A percentile compares a stretch with the other conserved stretches of the same genome.
phyloP scores from a whole-genome alignment of 2,329 filamentous ascomycete genomes.

The Curvularia spicifera region DNA sequence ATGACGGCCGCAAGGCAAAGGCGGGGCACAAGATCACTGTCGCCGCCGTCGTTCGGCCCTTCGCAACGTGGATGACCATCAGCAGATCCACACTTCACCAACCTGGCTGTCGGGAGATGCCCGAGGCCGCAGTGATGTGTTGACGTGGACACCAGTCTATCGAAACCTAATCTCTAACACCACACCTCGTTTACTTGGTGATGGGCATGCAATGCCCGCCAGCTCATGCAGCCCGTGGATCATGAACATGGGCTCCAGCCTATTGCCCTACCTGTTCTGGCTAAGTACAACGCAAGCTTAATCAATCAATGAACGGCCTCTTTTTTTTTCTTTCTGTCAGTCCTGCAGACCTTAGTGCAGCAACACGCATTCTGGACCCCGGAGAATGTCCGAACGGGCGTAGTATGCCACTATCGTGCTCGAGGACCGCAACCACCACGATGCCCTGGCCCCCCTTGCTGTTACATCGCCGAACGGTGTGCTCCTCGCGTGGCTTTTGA shows the following conservation, averaged over 20 bases:
- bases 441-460: background rate
- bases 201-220: slow-evolving; percentile 9
- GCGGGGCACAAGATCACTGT: slow-evolving; percentile 18
- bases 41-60: slow-evolving; percentile 12
- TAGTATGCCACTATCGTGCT: slow-evolving; percentile 5
- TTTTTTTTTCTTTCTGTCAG: slow-evolving; percentile 13
- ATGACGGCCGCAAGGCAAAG: slow-evolving; percentile 5
- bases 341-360: slow-evolving; percentile 11
- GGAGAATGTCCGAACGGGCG: slow-evolving; percentile 8
- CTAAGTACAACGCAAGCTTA: slow-evolving; percentile 18
- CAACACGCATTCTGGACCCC: slow-evolving; percentile 2
- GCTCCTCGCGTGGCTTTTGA: slow-evolving; percentile 6
- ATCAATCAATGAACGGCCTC: slow-evolving; percentile 9
- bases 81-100: slow-evolving; percentile 18
- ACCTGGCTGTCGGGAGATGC: slow-evolving; percentile 19
- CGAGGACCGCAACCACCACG: slow-evolving; percentile 4
- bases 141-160: slow-evolving; percentile 20
- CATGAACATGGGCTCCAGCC: slow-evolving; percentile 16
- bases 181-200: slow-evolving; percentile 5
- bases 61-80: slow-evolving; percentile 15
- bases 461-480: slow-evolving; percentile 8
- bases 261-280: slow-evolving; percentile 13
- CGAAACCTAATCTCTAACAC: slow-evolving; percentile 16
- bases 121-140: slow-evolving; percentile 10
- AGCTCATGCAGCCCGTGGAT: slow-evolving; percentile 20